These are phyloP conservation scores for Corymbia calophylla DNA, from an alignment of 441 rosid species.

Conservation along the genomic window DNA sequence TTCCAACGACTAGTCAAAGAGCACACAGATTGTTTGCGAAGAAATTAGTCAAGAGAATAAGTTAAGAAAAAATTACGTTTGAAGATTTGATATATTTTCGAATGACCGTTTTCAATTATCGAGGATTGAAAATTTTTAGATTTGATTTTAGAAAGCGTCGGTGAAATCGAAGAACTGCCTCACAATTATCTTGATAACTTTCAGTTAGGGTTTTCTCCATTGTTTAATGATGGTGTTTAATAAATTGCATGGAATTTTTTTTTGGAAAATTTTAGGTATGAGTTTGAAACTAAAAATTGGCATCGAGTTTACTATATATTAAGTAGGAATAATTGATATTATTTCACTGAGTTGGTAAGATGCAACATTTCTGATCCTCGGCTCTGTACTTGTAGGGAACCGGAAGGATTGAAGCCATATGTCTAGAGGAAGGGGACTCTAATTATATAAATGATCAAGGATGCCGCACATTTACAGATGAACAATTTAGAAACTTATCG, in stretches of 20 bases:
- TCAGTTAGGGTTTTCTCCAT: not conserved
- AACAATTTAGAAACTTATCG: not conserved
- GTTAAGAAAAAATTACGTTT: not conserved
- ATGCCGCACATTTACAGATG: not conserved
- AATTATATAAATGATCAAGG: accelerated
- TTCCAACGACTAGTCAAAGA: not conserved
- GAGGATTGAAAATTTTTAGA: not conserved
- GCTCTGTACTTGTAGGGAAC: not conserved
- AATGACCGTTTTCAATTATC: not conserved
- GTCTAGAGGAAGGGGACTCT: not conserved
- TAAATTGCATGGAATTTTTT: not conserved
- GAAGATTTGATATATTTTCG: not conserved
- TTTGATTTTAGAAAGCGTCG: not conserved
- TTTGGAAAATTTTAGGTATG: not conserved
- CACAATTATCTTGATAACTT: not conserved
- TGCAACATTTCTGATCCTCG: not conserved
- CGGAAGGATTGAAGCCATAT: not conserved
- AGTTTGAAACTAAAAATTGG: not conserved
- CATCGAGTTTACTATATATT: not conserved
- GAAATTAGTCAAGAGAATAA: not conserved
- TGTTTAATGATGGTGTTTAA: not conserved
- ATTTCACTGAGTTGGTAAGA: not conserved
- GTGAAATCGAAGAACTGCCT: not conserved
- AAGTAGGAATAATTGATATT: not conserved
- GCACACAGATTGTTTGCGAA: not conserved